phyloP scores from a whole-genome alignment of 2,329 filamentous ascomycete genomes.

The Calonectria crousiana region DNA sequence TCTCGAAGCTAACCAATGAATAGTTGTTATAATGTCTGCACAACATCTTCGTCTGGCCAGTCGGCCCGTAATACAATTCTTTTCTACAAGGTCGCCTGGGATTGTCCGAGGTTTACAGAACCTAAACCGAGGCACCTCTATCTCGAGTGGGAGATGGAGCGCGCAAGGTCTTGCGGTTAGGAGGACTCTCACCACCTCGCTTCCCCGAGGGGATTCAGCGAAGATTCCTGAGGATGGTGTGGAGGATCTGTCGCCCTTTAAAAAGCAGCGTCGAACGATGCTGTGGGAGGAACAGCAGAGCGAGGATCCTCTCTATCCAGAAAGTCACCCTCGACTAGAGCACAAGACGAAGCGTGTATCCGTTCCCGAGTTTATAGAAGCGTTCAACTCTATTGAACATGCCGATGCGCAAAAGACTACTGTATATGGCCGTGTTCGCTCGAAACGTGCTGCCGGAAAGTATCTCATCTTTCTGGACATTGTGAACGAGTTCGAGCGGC shows the following conservation, averaged over 20 bases:
- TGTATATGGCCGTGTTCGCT: conserved; percentile 75
- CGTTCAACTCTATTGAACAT: conserved; percentile 41
- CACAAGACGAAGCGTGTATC: conserved; percentile 43
- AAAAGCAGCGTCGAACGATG: conserved; percentile 50
- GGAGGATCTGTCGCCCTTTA: conserved; percentile 50
- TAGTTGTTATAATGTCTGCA: conserved; percentile 53
- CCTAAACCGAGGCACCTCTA: conserved; percentile 22
- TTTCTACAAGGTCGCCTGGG: conserved; percentile 25
- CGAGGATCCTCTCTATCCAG: conserved; percentile 50
- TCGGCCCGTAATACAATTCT: conserved; percentile 41
- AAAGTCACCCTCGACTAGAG: conserved; percentile 52
- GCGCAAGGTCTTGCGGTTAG: conserved; percentile 10
- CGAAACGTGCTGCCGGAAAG: conserved; percentile 77
- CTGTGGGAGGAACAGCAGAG: conserved; percentile 49
- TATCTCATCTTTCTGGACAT: conserved; percentile 90
- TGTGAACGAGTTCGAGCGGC: conserved; percentile 75
- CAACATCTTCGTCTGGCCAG: conserved; percentile 53
- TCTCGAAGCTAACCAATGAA: conserved; percentile 35
- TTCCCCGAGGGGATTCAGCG: conserved; percentile 20
- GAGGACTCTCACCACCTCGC: conserved; percentile 40
- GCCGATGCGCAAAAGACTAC: conserved; percentile 45
- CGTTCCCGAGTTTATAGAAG: conserved; percentile 51
- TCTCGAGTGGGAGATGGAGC: conserved; percentile 28
- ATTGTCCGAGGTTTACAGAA: conserved; percentile 28
- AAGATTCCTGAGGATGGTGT: conserved; percentile 34